These are phyloP conservation scores for Polyporus tsugae DNA, from an alignment of 1,284 basidiomycete genomes.

Conservation along the genomic window DNA sequence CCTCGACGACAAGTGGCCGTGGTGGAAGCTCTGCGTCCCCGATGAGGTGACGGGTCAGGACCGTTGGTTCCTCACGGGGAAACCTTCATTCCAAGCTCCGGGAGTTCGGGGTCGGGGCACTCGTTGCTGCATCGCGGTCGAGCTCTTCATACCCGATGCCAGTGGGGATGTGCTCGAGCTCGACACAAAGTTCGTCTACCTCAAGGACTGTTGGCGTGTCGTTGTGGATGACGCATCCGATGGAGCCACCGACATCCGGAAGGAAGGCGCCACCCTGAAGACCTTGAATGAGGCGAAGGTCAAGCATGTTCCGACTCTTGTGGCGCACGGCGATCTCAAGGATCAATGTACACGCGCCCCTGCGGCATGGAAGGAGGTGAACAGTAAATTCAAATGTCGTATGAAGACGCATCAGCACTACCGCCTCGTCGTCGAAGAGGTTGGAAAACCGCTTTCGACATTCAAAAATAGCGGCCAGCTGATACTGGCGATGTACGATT, in stretches of 20 bases:
- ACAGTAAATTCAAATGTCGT: conserved; percentile 1
- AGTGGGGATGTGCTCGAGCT: no score
- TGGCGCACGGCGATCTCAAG: conserved; percentile 25
- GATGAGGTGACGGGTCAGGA: neutral
- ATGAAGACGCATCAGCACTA: conserved; percentile 25
- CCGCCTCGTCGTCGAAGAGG: conserved; percentile 22
- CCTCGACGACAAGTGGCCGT: conserved; percentile 18
- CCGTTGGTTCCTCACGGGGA: conserved; percentile 14
- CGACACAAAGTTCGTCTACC: conserved; percentile 10
- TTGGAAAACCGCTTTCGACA: conserved; percentile 20
- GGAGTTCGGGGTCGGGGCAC: conserved; percentile 22
- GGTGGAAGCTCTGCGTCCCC: conserved; percentile 17
- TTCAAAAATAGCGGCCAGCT: conserved; percentile 12
- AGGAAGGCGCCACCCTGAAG: conserved; percentile 17
- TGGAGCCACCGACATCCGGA: neutral
- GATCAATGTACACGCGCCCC: conserved; percentile 2
- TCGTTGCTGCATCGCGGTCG: conserved; percentile 25
- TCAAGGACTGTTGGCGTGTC: conserved; percentile 28
- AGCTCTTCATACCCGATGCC: neutral
- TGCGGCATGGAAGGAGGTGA: neutral
- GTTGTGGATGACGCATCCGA: neutral
- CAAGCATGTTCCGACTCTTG: conserved; percentile 28
- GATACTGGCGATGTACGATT: neutral
- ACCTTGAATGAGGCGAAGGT: conserved; percentile 28
- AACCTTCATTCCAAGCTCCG: conserved; percentile 13